Evolutionary conservation across 129 eudicot genomes (phyloP).

Genomic region (Rutidosis leptorrhynchoides): DNA sequence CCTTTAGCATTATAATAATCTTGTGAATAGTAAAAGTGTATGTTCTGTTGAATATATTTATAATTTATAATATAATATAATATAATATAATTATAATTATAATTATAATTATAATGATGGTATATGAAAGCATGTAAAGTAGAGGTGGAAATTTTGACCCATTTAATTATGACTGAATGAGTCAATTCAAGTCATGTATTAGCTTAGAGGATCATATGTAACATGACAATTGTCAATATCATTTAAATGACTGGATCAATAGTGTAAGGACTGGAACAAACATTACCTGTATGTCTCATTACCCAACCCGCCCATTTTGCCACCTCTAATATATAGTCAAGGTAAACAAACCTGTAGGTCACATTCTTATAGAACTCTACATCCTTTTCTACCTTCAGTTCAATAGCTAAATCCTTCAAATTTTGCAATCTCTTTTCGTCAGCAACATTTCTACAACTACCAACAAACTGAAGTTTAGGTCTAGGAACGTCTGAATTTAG

Average conservation of each 20-base stretch:
- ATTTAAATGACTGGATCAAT: too few species aligned
- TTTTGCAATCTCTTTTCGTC: slow-evolving; percentile 87
- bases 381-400: slow-evolving; percentile 58
- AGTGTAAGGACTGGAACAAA: too few species aligned
- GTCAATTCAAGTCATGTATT: too few species aligned
- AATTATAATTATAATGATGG: too few species aligned
- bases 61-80: too few species aligned
- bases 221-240: too few species aligned
- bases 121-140: neutral
- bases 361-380: slow-evolving; percentile 90
- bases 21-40: too few species aligned
- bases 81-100: too few species aligned
- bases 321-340: slow-evolving; percentile 7
- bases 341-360: slow-evolving; percentile 60
- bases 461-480: slow-evolving; percentile 88
- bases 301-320: slow-evolving; percentile 2
- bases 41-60: too few species aligned
- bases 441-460: slow-evolving; percentile 91
- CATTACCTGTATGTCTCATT: too few species aligned
- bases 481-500: slow-evolving; percentile 49
- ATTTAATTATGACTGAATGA: neutral
- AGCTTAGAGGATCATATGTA: too few species aligned
- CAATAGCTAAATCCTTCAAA: slow-evolving; percentile 64
- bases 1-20: too few species aligned
- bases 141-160: neutral